Evolutionary conservation across 2,329 filamentous ascomycete species (phyloP).

Genomic region (Domatiomyces catenatus): DNA sequence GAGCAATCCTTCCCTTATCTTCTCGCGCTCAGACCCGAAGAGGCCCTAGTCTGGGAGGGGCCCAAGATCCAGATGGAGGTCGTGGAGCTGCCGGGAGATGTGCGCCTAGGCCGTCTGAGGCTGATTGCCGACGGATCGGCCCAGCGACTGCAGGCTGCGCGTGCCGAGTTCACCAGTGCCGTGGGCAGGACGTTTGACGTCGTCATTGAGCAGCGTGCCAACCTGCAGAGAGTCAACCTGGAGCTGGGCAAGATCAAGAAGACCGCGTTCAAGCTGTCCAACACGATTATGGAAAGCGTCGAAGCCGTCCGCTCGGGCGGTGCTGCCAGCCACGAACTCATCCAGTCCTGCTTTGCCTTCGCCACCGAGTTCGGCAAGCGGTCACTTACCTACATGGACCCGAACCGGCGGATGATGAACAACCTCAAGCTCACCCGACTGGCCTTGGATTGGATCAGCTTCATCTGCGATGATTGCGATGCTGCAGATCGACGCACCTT

Average conservation of each 20-base stretch:
- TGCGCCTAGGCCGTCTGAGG: constrained; percentile 73
- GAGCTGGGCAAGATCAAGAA: constrained; percentile 89
- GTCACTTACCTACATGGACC: constrained; percentile 88
- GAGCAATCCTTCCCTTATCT: constrained; percentile 71
- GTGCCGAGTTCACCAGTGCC: constrained; percentile 59
- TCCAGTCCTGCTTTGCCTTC: constrained; percentile 95
- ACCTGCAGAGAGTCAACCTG: constrained; percentile 78
- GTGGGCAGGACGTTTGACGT: constrained; percentile 76
- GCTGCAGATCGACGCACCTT: constrained; percentile 91
- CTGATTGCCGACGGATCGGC: constrained; percentile 80
- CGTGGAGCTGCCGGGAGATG: constrained; percentile 63
- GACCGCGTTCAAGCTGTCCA: constrained; percentile 89
- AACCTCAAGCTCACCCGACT: constrained; percentile 88
- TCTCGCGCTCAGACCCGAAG: constrained; percentile 69
- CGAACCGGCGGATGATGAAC: constrained; percentile 90
- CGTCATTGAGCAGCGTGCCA: constrained; percentile 80
- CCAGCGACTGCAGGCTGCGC: constrained; percentile 60
- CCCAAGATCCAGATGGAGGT: constrained; percentile 56
- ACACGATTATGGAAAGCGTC: constrained; percentile 97
- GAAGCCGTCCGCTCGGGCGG: constrained; percentile 71
- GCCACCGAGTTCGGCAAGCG: constrained; percentile 97
- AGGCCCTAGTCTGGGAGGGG: constrained; percentile 66
- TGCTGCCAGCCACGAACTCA: constrained; percentile 81
- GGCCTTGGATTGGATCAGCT: constrained; percentile 91
- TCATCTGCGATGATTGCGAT: constrained; percentile 93